phyloP scores from a whole-genome alignment of 331 rosid species.

The Malus hybrid region DNA sequence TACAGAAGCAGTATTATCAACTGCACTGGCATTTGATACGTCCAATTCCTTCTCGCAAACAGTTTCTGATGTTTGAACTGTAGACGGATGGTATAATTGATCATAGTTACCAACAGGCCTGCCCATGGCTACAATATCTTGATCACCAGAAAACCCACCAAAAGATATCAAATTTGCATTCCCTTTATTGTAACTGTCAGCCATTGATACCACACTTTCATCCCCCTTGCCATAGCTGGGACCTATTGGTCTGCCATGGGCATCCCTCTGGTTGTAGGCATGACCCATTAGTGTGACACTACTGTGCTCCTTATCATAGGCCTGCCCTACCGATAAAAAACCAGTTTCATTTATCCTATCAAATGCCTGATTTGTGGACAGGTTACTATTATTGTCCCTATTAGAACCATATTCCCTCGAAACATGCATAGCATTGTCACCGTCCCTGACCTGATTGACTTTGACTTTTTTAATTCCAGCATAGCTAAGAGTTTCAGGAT shows the following conservation, averaged over 20 bases:
- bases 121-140: constrained; percentile 40
- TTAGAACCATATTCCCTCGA: constrained; percentile 25
- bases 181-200: constrained; percentile 42
- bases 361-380: constrained; percentile 33
- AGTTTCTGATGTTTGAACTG: constrained; percentile 41
- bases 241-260: constrained; percentile 32
- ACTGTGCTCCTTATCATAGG: constrained; percentile 40
- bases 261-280: constrained; percentile 39
- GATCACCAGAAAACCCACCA: constrained; percentile 60
- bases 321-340: constrained; percentile 38
- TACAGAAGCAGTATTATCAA: constrained; percentile 23
- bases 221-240: constrained; percentile 36
- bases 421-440: constrained; percentile 26
- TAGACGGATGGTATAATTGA: constrained; percentile 46
- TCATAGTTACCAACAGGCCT: constrained; percentile 41
- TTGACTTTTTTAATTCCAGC: constrained; percentile 50
- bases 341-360: constrained; percentile 35
- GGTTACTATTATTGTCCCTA: constrained; percentile 32
- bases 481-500: constrained; percentile 50
- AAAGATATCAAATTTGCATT: constrained; percentile 46
- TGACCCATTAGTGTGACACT: constrained; percentile 41
- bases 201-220: constrained; percentile 30
- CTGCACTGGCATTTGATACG: constrained; percentile 34
- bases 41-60: constrained; percentile 36
- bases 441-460: constrained; percentile 49